Base-by-base conservation (phyloP, 768 basidiomycete species). In the Leucocoprinus leucothites region DNA sequence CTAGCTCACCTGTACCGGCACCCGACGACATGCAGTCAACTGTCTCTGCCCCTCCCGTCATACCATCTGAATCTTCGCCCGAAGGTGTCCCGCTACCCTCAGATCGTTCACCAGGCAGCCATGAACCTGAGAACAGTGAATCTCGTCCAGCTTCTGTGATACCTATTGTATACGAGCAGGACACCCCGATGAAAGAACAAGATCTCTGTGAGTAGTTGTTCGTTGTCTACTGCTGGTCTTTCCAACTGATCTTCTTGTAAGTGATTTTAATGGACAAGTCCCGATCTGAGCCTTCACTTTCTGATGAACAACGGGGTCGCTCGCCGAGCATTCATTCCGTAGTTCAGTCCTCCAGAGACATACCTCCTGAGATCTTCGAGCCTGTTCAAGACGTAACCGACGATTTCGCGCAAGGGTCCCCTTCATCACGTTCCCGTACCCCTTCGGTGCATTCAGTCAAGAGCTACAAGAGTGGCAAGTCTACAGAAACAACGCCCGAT, bases 391-490 rank as follows among this genome's bases (percentile, higher is more conserved):
- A 40, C 26, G 11, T 24, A 47, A 11, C 22, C 9, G 45, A 47
- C 22, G 25, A 6, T 7, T 38, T 21, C 18, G 36, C 16, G 8
- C 40, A 21, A 16, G 46, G 40, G 1, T 24, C 47, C n/a, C 62
- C 67, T 0, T 57, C 61, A 3, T 58, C 63, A 13, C 57, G 65
- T 9, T 71, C 71, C 18, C 76, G 78, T 40, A 75, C 80, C 0
- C 67, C 75, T 1, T 83, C 82, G 1, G 65, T 68, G 35, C 74
- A 76, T 36, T 82, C 81, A 34, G 56, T 60, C 11, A 61, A 21
- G 69, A 75, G 3, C 69, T 69, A 36, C 72, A 73, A 25, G 69
- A 73, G 28, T 58, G 61, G 26, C 50, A 62, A 31, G 64, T 68
- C 21, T 59, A 65, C 8, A 56, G 65, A 14, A 44, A 59, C 11